phyloP scores from a whole-genome alignment of 164 flowering plant genomes.

The Aristolochia californica region DNA sequence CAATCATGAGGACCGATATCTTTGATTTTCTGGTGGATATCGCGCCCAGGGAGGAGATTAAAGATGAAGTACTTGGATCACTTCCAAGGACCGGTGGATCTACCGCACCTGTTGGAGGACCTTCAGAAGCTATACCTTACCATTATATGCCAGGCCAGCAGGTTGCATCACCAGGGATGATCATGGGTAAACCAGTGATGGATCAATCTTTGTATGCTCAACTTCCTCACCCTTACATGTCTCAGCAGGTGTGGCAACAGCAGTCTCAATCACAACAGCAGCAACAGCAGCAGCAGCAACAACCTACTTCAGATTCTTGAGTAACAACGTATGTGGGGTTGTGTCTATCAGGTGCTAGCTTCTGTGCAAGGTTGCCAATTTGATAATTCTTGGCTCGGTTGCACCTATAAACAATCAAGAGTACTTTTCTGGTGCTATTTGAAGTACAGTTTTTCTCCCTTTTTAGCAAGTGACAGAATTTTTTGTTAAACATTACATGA shows the following conservation, averaged over 20 bases:
- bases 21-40: conserved; percentile 80
- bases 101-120: conserved; percentile 42
- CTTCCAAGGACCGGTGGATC: conserved; percentile 31
- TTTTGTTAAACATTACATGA: no score
- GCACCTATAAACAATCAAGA: no score
- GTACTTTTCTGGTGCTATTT: no score
- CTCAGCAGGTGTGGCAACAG: conserved; percentile 40
- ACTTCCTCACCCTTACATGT: conserved; percentile 43
- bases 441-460: no score
- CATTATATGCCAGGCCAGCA: conserved; percentile 40
- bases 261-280: conserved; percentile 2
- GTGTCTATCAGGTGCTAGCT: no score
- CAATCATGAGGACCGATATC: conserved; percentile 67
- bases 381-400: no score
- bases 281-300: conserved; percentile 3
- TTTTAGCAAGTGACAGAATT: no score
- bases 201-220: conserved; percentile 45
- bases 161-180: conserved; percentile 41
- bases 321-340: background rate
- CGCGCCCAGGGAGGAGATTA: conserved; percentile 69
- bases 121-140: conserved; percentile 48
- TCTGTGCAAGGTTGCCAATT: no score
- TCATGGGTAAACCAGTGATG: conserved; percentile 37
- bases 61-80: conserved; percentile 49
- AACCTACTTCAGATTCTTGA: conserved; percentile 1